Evolutionary conservation across 768 basidiomycete genomes (phyloP).

Genomic region (Mycena alexandri): DNA sequence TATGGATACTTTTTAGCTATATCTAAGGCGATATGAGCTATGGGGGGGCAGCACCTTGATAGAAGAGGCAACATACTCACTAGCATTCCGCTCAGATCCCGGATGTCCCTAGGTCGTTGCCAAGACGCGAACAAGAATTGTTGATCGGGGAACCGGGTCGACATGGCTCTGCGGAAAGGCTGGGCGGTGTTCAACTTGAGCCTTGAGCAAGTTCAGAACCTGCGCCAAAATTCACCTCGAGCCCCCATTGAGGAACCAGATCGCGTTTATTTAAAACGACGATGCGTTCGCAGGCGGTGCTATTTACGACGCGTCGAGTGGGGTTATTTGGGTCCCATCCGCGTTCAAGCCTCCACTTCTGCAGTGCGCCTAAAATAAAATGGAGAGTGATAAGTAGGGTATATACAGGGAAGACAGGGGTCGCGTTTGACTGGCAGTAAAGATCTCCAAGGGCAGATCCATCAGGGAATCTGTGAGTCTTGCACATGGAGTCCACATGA

Average conservation of each 20-base stretch:
- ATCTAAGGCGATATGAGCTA: slow-evolving; percentile 54
- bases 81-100: slow-evolving; percentile 72
- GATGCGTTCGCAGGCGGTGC: slow-evolving; percentile 80
- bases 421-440: slow-evolving; percentile 3
- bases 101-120: slow-evolving; percentile 76
- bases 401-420: slow-evolving; percentile 9
- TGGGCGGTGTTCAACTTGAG: slow-evolving; percentile 42
- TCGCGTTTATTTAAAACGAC: slow-evolving; percentile 96
- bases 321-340: slow-evolving; percentile 65
- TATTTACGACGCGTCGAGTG: slow-evolving; percentile 53
- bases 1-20: slow-evolving; percentile 78
- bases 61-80: slow-evolving; percentile 70
- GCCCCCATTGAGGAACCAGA: slow-evolving; percentile 88
- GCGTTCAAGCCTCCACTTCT: slow-evolving; percentile 77
- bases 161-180: slow-evolving; percentile 84
- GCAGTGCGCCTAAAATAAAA: slow-evolving; percentile 64
- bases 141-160: slow-evolving; percentile 77
- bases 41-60: neutral
- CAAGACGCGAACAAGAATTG: slow-evolving; percentile 78
- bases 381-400: slow-evolving; percentile 6
- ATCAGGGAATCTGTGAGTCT: neutral
- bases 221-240: slow-evolving; percentile 71
- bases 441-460: slow-evolving; percentile 23
- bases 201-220: neutral
- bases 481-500: slow-evolving; percentile 23